Evolutionary conservation across 2,329 filamentous ascomycete species (phyloP).

Genomic region (Madurella mycetomatis): DNA sequence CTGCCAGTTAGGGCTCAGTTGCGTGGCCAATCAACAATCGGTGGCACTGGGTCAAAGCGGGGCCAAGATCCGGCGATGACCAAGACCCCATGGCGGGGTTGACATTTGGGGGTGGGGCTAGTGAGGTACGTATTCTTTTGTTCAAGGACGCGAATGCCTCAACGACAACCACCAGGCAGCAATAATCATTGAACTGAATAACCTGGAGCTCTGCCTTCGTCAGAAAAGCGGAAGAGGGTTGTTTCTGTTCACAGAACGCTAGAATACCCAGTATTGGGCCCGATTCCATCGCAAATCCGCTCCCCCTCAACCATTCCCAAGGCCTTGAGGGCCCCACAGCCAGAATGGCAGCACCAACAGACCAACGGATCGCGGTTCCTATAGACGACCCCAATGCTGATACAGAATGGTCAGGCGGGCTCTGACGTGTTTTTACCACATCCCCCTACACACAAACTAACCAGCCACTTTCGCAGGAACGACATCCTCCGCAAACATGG

Average conservation of each 20-base stretch:
- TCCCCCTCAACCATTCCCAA: no score
- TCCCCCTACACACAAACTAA: not conserved
- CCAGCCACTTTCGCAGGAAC: slow-evolving; percentile 60
- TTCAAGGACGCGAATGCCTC: slow-evolving; percentile 1
- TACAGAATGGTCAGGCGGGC: slow-evolving; percentile 75
- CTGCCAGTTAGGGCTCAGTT: slow-evolving; percentile 27
- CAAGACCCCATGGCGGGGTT: slow-evolving; percentile 15
- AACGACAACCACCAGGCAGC: slow-evolving; percentile 14
- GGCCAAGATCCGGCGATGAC: slow-evolving; percentile 4
- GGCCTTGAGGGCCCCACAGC: no score
- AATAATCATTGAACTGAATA: not conserved
- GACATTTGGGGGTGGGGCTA: slow-evolving; percentile 7
- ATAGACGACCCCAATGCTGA: slow-evolving; percentile 95
- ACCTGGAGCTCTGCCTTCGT: no score
- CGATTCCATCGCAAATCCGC: no score
- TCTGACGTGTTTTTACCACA: not conserved
- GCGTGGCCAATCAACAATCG: slow-evolving; percentile 20
- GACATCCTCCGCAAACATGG: slow-evolving; percentile 96
- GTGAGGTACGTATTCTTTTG: slow-evolving; percentile 8
- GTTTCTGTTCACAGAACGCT: no score
- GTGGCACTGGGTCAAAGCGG: slow-evolving; percentile 10
- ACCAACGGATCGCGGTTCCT: slow-evolving; percentile 70
- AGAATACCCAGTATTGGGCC: no score
- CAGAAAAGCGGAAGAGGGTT: no score
- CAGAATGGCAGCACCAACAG: slow-evolving; percentile 56